These are phyloP conservation scores for Epithemia pelagica DNA, from an alignment of 108 stramenopile species.

Conservation along the genomic window DNA sequence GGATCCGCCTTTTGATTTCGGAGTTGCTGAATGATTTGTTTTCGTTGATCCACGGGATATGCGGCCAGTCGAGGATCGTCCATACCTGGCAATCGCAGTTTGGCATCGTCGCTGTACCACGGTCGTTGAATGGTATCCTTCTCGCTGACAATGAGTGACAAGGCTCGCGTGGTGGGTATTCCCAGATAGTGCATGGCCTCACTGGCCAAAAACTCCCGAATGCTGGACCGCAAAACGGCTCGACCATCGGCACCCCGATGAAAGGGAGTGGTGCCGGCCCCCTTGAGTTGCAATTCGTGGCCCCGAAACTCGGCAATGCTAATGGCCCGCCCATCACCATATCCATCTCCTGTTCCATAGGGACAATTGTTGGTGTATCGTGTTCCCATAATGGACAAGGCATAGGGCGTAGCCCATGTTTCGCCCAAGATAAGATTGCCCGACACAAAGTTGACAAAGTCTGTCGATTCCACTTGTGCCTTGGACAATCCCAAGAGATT, in stretches of 20 bases:
- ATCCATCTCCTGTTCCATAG: constrained; percentile 80
- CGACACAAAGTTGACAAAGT: constrained; percentile 60
- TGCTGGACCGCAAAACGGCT: constrained; percentile 86
- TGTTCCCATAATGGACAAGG: constrained; percentile 75
- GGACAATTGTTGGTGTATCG: constrained; percentile 72
- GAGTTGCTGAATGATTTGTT: constrained; percentile 59
- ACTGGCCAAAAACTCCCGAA: constrained; percentile 91
- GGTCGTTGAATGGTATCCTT: constrained; percentile 50
- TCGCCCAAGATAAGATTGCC: constrained; percentile 48
- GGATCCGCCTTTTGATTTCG: constrained; percentile 60
- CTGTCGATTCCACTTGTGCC: constrained; percentile 38
- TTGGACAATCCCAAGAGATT: constrained; percentile 35
- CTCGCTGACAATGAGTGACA: constrained; percentile 62
- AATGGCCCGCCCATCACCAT: constrained; percentile 87
- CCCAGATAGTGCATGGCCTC: constrained; percentile 95
- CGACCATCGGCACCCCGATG: constrained; percentile 93
- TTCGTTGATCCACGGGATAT: constrained; percentile 40
- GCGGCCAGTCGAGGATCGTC: constrained; percentile 72
- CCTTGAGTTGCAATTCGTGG: constrained; percentile 96
- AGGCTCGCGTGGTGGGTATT: constrained; percentile 84
- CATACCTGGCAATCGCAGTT: constrained; percentile 32
- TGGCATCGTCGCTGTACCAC: constrained; percentile 58
- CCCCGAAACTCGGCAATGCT: constrained; percentile 59
- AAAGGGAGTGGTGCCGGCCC: constrained; percentile 93
- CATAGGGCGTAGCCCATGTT: constrained; percentile 88